These are phyloP conservation scores for Ophiosphaerella narmari DNA, from an alignment of 2,329 filamentous ascomycete species.

Conservation along the genomic window DNA sequence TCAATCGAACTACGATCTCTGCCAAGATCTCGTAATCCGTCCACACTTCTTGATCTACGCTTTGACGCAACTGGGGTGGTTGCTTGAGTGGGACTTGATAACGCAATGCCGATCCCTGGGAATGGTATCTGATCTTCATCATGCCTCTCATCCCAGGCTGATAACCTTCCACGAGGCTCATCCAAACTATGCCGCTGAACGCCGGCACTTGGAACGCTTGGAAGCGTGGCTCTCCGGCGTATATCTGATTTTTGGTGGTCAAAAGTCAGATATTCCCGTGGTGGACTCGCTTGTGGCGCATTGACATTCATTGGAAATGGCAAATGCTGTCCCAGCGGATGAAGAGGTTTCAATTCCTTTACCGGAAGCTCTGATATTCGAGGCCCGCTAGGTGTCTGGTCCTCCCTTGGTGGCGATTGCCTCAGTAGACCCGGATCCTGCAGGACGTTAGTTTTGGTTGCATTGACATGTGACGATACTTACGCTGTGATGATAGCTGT, in stretches of 20 bases:
- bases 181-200: conserved; percentile 36
- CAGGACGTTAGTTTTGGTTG: conserved; percentile 4
- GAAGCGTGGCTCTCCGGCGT: conserved; percentile 43
- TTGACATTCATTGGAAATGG: conserved; percentile 50
- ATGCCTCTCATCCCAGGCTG: conserved; percentile 34
- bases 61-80: conserved; percentile 26
- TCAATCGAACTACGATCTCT: conserved; percentile 29
- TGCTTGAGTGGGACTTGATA: conserved; percentile 36
- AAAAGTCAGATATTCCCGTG: conserved; percentile 42
- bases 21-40: conserved; percentile 41
- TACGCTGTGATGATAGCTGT: conserved; percentile 45
- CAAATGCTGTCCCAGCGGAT: conserved; percentile 42
- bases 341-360: conserved; percentile 37
- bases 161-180: conserved; percentile 26
- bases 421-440: conserved; percentile 39
- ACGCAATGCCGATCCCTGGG: conserved; percentile 42
- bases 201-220: conserved; percentile 32
- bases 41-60: conserved; percentile 45
- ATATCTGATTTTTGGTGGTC: conserved; percentile 27
- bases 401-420: conserved; percentile 26
- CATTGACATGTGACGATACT: conserved; percentile 11
- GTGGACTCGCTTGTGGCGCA: conserved; percentile 42
- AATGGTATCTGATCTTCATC: conserved; percentile 32
- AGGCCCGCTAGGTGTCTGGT: conserved; percentile 22
- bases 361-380: conserved; percentile 44